These are phyloP conservation scores for Clarkia xantiana DNA, from an alignment of 345 rosid genomes.

Conservation along the genomic window DNA sequence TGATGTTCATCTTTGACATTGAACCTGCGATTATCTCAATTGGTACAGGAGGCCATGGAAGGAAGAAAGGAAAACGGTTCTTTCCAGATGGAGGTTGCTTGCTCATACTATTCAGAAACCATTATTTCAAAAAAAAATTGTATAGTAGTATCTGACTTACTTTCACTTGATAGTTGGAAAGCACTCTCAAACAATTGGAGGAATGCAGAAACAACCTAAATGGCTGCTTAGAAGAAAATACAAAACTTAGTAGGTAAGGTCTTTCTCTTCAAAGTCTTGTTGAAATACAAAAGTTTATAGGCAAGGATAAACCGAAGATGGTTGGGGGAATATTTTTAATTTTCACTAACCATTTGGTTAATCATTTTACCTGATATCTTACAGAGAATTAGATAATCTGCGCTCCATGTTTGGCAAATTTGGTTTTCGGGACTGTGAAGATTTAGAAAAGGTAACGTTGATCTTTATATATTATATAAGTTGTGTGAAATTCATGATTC, in stretches of 20 bases:
- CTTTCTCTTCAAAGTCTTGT: not conserved
- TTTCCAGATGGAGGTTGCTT: constrained; percentile 51
- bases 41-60: constrained; percentile 30
- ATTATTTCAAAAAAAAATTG: not conserved
- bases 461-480: not conserved
- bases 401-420: constrained; percentile 29
- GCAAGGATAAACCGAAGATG: not conserved
- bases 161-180: constrained; percentile 37
- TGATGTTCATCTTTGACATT: constrained; percentile 6
- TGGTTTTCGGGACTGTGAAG: constrained; percentile 20
- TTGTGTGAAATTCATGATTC: too few species aligned
- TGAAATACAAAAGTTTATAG: too few species aligned
- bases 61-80: constrained; percentile 36
- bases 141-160: constrained; percentile 1
- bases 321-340: not conserved
- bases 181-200: constrained; percentile 45
- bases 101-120: constrained; percentile 8
- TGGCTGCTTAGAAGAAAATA: constrained; percentile 72
- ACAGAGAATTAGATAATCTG: constrained; percentile 61
- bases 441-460: constrained; percentile 21
- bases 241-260: constrained; percentile 53
- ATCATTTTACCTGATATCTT: constrained; percentile 12
- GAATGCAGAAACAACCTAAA: constrained; percentile 51
- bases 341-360: not conserved
- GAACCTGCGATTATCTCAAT: not conserved